Conservation (phyloP, 1,139 yeast species). For the Pneumocystis sp. region DNA sequence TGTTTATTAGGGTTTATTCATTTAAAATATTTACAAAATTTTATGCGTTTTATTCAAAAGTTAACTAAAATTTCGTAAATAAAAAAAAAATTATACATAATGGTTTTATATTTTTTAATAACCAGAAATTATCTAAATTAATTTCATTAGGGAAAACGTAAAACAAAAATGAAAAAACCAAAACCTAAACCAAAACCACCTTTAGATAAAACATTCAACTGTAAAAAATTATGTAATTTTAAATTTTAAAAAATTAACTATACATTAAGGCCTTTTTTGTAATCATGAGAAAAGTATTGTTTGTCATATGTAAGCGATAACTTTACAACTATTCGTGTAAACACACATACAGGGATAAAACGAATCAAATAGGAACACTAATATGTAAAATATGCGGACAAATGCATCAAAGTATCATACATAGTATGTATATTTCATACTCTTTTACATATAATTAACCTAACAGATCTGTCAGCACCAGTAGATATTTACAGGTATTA, state of each 20-base stretch:
- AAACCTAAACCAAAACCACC: conserved; percentile 11
- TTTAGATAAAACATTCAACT: conserved; percentile 9
- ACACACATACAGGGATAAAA: conserved; percentile 41
- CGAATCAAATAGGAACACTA: conserved; percentile 67
- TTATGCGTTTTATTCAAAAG: not conserved
- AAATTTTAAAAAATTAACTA: not conserved
- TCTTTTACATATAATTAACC: conserved; percentile 19
- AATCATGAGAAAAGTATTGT: conserved; percentile 88
- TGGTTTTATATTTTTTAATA: not conserved
- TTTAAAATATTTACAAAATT: not conserved
- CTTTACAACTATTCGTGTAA: not conserved
- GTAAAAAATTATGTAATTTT: not conserved
- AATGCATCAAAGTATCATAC: conserved; percentile 76
- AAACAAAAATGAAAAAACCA: conserved; percentile 12
- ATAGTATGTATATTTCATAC: conserved; percentile 28
- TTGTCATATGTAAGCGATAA: conserved; percentile 38
- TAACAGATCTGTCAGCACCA: conserved; percentile 49
- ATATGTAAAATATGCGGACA: conserved; percentile 93
- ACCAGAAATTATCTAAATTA: conserved; percentile 1
- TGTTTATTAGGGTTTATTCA: not conserved
- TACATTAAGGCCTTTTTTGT: conserved; percentile 37
- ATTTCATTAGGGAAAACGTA: conserved; percentile 13
- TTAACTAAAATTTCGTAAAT: not conserved
- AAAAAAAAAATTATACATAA: not conserved
- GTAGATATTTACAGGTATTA: conserved; percentile 55